A percentile compares a stretch with the other conserved stretches of the same genome.
These are phyloP conservation scores for Colletotrichum sp. DNA, from an alignment of 2,329 filamentous ascomycete species.

Conservation along the genomic window DNA sequence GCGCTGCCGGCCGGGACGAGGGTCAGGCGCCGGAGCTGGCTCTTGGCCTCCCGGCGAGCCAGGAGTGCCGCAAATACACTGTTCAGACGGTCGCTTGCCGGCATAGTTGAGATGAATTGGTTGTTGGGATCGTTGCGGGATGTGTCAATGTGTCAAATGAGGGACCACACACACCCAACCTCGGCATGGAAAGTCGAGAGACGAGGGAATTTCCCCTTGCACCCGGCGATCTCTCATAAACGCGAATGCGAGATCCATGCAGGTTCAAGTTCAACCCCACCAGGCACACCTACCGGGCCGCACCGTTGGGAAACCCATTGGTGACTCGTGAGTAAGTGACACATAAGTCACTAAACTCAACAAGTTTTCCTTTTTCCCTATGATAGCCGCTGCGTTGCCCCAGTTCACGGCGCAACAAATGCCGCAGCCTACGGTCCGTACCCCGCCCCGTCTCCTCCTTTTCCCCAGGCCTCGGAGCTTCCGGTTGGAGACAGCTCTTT, in stretches of 20 bases:
- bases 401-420: conserved; percentile 12
- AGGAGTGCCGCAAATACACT: conserved; percentile 1
- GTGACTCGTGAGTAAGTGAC: background rate
- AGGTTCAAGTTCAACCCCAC: background rate
- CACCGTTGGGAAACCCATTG: background rate
- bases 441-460: conserved; percentile 5
- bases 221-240: background rate
- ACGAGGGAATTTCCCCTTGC: background rate
- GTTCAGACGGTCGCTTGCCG: conserved; percentile 16
- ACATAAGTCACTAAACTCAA: conserved; percentile 17
- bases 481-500: background rate
- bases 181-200: background rate
- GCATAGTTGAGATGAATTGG: background rate
- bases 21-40: conserved; percentile 49
- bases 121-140: background rate
- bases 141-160: background rate
- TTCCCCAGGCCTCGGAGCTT: background rate
- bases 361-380: conserved; percentile 20
- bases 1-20: conserved; percentile 70
- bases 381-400: conserved; percentile 3
- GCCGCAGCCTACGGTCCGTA: background rate
- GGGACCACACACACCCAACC: background rate
- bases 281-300: background rate
- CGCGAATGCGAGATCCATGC: conserved; percentile 13
- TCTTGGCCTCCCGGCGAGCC: conserved; percentile 27